Base-by-base conservation (phyloP, 345 rosid species). In the Mallotus nudiflorus region DNA sequence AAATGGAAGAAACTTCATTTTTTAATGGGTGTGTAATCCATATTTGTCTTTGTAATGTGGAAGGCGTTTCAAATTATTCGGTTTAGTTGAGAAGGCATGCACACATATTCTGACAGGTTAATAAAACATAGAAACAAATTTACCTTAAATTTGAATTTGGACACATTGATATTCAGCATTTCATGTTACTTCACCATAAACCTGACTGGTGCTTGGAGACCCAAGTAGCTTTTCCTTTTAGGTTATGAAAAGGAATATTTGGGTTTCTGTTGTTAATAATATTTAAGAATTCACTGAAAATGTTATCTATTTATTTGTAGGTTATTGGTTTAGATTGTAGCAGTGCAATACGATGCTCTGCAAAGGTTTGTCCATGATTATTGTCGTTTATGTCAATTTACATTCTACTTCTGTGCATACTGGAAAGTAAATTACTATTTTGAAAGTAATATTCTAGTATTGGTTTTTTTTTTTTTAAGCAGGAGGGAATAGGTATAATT, bases 311-410 rank as follows among this genome's bases (percentile, higher is more conserved):
- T 70, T 72, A 12, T 75, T 27, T 77, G 81, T 77, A 92, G 98
- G 90, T 94, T 82, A 75, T 94, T 62, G 98, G 98, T 69, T 85
- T 95, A 77, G 99, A 95, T 74, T 95, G 99, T 80, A 92, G 90
- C 81, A 79, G 85, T 70, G 97, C 97, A 71, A 90, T 95, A 78
- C 79, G 80, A 72, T 95, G 99, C 87, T 95, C 99, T 12, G 99
- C 99, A 73, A 95, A 95, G 99, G 99, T 94, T 78, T 69, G 88
- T 69, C 68, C 56, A 29, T 19, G 60, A 56, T 44, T 61, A 25
- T 62, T 69, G 25, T 66, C 46, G 67, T 57, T 22, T 22, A 62
- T 29, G 12, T 44, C 8, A 62, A 50, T 35, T 39, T 63, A 39
- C 40, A 11, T 24, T n/a, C 10, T 44, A 20, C 50, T 52, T 35